phyloP scores from a whole-genome alignment of 139 green algal genomes.

The Asterochloris erici region DNA sequence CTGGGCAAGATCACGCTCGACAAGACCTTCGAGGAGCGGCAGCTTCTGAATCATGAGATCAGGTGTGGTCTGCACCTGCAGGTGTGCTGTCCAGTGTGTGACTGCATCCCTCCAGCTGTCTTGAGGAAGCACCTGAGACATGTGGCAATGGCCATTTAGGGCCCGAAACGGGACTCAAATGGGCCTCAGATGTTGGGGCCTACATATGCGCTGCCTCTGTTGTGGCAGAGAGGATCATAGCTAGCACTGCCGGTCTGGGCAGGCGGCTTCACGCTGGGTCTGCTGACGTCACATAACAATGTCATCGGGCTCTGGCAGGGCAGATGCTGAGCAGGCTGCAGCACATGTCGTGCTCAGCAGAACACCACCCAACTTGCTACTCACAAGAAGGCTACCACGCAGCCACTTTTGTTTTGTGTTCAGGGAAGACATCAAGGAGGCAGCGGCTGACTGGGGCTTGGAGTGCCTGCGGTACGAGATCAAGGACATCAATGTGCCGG shows the following conservation, averaged over 20 bases:
- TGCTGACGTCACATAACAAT: too few species aligned
- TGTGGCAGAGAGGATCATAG: too few species aligned
- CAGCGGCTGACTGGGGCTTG: slow-evolving; percentile 88
- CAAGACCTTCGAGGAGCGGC: slow-evolving; percentile 93
- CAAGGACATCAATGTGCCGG: slow-evolving; percentile 89
- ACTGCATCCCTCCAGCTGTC: slow-evolving; percentile 6
- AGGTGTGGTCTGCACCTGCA: slow-evolving; percentile 18
- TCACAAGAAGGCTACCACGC: too few species aligned
- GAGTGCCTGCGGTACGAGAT: slow-evolving; percentile 82
- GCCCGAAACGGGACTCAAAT: slow-evolving; percentile 85
- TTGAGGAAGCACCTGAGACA: slow-evolving; percentile 19
- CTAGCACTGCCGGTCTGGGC: too few species aligned
- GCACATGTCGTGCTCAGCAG: too few species aligned
- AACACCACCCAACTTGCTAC: too few species aligned
- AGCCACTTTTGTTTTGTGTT: too few species aligned
- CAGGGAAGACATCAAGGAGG: slow-evolving; percentile 37
- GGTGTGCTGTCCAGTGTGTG: slow-evolving; percentile 61
- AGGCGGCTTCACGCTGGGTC: too few species aligned
- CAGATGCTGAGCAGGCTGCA: too few species aligned
- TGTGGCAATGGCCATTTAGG: not conserved
- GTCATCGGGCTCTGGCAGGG: too few species aligned
- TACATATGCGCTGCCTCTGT: too few species aligned
- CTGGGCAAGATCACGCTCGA: slow-evolving; percentile 97
- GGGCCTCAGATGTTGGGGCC: too few species aligned
- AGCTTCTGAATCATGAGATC: slow-evolving; percentile 73